Evolutionary conservation across 164 flowering plant species (phyloP).

Genomic region (grape (Vitis vinifera)): DNA sequence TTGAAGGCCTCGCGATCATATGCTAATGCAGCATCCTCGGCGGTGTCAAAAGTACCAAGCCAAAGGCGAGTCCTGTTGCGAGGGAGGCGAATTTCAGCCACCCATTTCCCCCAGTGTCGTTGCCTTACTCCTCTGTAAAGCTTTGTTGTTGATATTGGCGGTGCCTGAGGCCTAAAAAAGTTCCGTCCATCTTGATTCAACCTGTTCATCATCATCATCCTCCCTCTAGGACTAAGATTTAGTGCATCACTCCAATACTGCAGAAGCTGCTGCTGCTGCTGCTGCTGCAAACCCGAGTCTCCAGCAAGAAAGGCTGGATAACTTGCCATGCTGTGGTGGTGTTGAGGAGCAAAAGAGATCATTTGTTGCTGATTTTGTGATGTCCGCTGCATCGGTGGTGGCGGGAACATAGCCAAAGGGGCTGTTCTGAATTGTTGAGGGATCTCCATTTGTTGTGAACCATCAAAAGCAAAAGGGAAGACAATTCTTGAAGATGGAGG

Average conservation of each 20-base stretch:
- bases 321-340: slow-evolving; percentile 15
- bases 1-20: slow-evolving; percentile 90
- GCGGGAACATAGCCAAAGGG: slow-evolving; percentile 16
- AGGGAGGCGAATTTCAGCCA: slow-evolving; percentile 94
- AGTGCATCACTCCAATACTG: slow-evolving; percentile 70
- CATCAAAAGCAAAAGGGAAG: slow-evolving; percentile 67
- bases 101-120: slow-evolving; percentile 99
- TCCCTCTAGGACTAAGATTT: slow-evolving; percentile 75
- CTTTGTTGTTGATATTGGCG: slow-evolving; percentile 55
- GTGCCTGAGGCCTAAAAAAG: slow-evolving; percentile 37
- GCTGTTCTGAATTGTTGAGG: slow-evolving; percentile 20
- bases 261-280: slow-evolving; percentile 68
- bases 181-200: slow-evolving; percentile 39
- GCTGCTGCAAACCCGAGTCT: slow-evolving; percentile 38
- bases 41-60: slow-evolving; percentile 97
- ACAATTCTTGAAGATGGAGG: slow-evolving; percentile 32
- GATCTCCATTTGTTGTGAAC: slow-evolving; percentile 29
- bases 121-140: slow-evolving; percentile 95
- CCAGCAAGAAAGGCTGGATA: slow-evolving; percentile 29
- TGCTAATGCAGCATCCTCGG: slow-evolving; percentile 94
- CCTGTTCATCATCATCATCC: slow-evolving; percentile 72
- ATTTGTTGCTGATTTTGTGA: slow-evolving; percentile 54
- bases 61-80: slow-evolving; percentile 89
- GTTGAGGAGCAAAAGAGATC: slow-evolving; percentile 67
- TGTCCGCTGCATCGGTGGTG: slow-evolving; percentile 16